Percentiles rank a stretch among this genome's conserved stretches.
Evolutionary conservation across 2,329 filamentous ascomycete genomes (phyloP).

Genomic region (Beauveria pseudobassiana): DNA sequence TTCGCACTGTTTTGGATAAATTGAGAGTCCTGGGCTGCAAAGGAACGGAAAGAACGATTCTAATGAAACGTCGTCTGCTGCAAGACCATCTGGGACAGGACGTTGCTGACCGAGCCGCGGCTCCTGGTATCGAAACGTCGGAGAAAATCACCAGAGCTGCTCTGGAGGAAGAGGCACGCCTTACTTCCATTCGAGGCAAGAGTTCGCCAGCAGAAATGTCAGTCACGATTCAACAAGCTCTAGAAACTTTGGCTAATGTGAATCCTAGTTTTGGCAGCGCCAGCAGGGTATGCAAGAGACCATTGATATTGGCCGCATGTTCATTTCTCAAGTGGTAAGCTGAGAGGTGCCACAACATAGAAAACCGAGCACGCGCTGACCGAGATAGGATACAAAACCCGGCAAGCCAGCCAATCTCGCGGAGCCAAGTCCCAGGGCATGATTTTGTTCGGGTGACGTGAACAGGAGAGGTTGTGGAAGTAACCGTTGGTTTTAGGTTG

Average conservation of each 20-base stretch:
- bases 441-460: background rate
- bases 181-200: slow-evolving; percentile 40
- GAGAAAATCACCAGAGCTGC: slow-evolving; percentile 58
- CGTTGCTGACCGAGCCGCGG: slow-evolving; percentile 39
- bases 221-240: slow-evolving; percentile 16
- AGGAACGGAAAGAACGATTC: slow-evolving; percentile 76
- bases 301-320: slow-evolving; percentile 45
- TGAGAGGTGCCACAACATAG: background rate
- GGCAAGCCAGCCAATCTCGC: background rate
- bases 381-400: background rate
- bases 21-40: slow-evolving; percentile 77
- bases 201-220: slow-evolving; percentile 45
- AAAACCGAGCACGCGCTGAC: background rate
- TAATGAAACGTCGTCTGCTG: slow-evolving; percentile 71
- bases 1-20: slow-evolving; percentile 67
- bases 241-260: slow-evolving; percentile 16
- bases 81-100: slow-evolving; percentile 61
- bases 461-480: too few relatives aligned
- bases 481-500: too few relatives aligned
- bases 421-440: background rate
- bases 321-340: slow-evolving; percentile 42
- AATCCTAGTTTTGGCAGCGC: slow-evolving; percentile 48
- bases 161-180: slow-evolving; percentile 56
- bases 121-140: slow-evolving; percentile 40
- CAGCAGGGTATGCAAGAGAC: slow-evolving; percentile 51